phyloP scores from a whole-genome alignment of 768 basidiomycete genomes.

The Russula sp. region DNA sequence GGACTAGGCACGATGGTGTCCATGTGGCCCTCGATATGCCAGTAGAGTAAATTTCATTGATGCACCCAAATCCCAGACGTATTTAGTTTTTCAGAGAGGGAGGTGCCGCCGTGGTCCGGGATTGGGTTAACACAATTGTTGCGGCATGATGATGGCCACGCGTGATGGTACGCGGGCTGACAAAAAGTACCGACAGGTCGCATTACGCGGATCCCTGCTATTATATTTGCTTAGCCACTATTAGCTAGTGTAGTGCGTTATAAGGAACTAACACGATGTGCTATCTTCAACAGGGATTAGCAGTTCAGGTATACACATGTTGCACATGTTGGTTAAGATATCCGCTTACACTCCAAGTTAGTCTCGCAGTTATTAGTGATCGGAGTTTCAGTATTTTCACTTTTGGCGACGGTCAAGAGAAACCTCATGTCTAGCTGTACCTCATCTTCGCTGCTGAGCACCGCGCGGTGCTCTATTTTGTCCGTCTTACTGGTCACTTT shows the following conservation, averaged over 20 bases:
- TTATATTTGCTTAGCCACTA: not conserved
- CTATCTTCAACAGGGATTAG: conserved; percentile 4
- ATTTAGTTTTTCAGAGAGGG: not conserved
- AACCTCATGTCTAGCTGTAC: not conserved
- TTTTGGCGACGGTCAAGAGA: not conserved
- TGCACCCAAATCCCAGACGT: not conserved
- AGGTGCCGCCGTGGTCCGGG: not conserved
- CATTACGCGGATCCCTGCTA: not conserved
- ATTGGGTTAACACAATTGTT: not conserved
- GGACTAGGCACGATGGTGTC: not conserved
- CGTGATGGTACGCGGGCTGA: not conserved
- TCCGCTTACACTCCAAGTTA: not conserved
- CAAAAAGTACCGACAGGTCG: not conserved
- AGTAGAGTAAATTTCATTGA: not conserved
- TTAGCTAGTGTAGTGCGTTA: not conserved
- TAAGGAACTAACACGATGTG: not conserved
- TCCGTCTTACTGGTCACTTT: not conserved
- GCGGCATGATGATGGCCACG: not conserved
- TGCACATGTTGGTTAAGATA: not conserved
- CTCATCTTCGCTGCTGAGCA: not conserved
- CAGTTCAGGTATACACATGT: not conserved
- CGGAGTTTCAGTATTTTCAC: not conserved
- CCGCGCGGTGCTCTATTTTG: not conserved
- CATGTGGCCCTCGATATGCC: not conserved
- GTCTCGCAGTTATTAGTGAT: not conserved